phyloP scores from a whole-genome alignment of 768 basidiomycete genomes.

The Hygrophorus russula region DNA sequence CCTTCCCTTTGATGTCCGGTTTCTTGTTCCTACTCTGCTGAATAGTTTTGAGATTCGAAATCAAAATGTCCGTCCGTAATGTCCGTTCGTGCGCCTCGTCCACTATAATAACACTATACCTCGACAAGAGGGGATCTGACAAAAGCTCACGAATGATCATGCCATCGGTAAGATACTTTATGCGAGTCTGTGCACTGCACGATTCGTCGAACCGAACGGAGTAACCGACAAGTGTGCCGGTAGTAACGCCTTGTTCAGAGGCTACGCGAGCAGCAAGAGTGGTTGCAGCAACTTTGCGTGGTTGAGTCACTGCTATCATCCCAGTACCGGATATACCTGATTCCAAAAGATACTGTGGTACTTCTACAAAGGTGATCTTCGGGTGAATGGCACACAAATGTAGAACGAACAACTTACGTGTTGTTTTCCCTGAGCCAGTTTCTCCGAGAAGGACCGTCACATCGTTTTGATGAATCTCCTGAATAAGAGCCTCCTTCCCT shows the following conservation, averaged over 20 bases:
- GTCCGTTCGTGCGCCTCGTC: conserved; percentile 98
- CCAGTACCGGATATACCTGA: conserved; percentile 60
- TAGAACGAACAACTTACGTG: conserved; percentile 53
- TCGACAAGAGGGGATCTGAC: conserved; percentile 60
- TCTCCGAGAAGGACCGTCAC: conserved; percentile 89
- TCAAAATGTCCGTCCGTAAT: conserved; percentile 85
- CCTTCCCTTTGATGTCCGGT: conserved; percentile 30
- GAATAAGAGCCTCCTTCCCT: conserved; percentile 70
- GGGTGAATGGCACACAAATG: not conserved
- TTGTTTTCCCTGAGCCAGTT: conserved; percentile 97
- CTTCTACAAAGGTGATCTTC: conserved; percentile 43
- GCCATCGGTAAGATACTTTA: conserved; percentile 97
- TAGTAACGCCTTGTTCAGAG: conserved; percentile 56
- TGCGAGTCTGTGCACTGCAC: conserved; percentile 57
- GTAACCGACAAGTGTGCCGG: conserved; percentile 84
- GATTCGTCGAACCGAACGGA: conserved; percentile 93
- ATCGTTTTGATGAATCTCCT: conserved; percentile 66
- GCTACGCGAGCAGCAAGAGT: conserved; percentile 90
- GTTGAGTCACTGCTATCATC: conserved; percentile 89
- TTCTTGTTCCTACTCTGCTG: conserved; percentile 48
- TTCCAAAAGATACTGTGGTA: conserved; percentile 92
- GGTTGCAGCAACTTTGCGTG: conserved; percentile 89
- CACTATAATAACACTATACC: conserved; percentile 82
- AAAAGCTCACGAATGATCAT: conserved; percentile 94
- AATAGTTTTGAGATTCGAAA: conserved; percentile 82